Evolutionary conservation across 139 green algal genomes (phyloP).

Genomic region (Coccomyxa sp.): DNA sequence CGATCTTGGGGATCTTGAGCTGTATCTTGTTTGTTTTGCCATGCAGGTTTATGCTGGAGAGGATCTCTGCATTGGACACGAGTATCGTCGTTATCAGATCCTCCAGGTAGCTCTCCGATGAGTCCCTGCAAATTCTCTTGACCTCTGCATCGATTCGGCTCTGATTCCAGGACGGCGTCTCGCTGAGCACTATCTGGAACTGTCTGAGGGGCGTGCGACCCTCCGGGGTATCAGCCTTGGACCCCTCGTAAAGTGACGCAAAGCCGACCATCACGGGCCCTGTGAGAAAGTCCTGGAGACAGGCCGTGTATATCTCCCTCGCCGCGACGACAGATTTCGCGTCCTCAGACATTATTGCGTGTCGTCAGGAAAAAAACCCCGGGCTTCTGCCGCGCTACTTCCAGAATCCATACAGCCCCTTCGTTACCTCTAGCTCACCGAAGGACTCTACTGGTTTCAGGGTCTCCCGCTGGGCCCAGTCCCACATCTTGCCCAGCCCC

Average conservation of each 20-base stretch:
- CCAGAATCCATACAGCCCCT: not conserved
- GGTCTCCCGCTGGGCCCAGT: not conserved
- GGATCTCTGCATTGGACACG: not conserved
- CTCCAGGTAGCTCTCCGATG: not conserved
- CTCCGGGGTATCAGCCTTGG: not conserved
- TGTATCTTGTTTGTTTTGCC: not conserved
- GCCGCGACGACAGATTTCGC: not conserved
- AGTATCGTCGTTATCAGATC: constrained; percentile 1
- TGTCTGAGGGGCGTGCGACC: not conserved
- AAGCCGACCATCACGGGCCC: not conserved
- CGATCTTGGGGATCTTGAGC: not conserved
- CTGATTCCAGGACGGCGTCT: not conserved
- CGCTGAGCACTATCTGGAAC: not conserved
- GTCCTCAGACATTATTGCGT: not conserved
- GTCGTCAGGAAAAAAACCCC: not conserved
- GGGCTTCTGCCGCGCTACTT: not conserved
- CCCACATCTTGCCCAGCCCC: not conserved
- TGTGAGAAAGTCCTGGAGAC: not conserved
- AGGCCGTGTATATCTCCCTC: not conserved
- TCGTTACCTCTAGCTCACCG: not conserved
- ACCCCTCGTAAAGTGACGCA: not conserved
- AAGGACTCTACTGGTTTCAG: not conserved
- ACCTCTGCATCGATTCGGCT: not conserved
- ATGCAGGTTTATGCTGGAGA: not conserved
- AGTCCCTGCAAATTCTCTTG: constrained; percentile 1